phyloP scores from a whole-genome alignment of 2,329 filamentous ascomycete species.

The Rutstroemia sp. region DNA sequence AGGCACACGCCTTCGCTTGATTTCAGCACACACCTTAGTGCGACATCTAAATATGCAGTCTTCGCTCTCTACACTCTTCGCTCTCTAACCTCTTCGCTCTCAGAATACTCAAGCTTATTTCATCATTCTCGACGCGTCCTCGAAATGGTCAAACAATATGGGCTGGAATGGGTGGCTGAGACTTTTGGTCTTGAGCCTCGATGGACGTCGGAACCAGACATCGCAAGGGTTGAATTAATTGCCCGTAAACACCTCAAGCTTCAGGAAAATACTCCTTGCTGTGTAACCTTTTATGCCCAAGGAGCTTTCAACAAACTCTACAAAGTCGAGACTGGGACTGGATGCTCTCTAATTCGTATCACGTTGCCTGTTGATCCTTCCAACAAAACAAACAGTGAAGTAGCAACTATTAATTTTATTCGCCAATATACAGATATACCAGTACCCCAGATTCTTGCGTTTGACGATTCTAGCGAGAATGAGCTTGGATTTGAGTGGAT shows the following conservation, averaged over 20 bases:
- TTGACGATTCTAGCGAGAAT: conserved; percentile 29
- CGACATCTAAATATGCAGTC: too few species aligned
- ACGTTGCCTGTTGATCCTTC: conserved; percentile 31
- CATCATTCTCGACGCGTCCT: not conserved
- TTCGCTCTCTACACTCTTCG: too few species aligned
- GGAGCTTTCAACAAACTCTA: conserved; percentile 31
- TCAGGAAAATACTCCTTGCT: conserved; percentile 14
- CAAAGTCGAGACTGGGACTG: conserved; percentile 19
- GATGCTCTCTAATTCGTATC: conserved; percentile 30
- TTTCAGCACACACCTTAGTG: too few species aligned
- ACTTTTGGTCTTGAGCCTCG: conserved; percentile 14
- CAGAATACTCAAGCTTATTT: not conserved
- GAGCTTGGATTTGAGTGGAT: conserved; percentile 37
- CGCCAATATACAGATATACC: conserved; percentile 28
- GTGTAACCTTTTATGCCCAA: conserved; percentile 21
- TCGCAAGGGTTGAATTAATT: conserved; percentile 20
- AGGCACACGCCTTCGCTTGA: too few species aligned
- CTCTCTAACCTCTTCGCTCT: not conserved
- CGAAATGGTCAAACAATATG: conserved; percentile 5
- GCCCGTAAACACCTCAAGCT: conserved; percentile 23
- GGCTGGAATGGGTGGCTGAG: conserved; percentile 10
- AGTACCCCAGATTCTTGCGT: conserved; percentile 30
- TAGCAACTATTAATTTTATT: conserved; percentile 33
- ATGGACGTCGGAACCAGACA: conserved; percentile 25
- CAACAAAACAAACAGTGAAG: conserved; percentile 35